These are phyloP conservation scores for Trichoderma sp. DNA, from an alignment of 2,329 filamentous ascomycete genomes.

Conservation along the genomic window DNA sequence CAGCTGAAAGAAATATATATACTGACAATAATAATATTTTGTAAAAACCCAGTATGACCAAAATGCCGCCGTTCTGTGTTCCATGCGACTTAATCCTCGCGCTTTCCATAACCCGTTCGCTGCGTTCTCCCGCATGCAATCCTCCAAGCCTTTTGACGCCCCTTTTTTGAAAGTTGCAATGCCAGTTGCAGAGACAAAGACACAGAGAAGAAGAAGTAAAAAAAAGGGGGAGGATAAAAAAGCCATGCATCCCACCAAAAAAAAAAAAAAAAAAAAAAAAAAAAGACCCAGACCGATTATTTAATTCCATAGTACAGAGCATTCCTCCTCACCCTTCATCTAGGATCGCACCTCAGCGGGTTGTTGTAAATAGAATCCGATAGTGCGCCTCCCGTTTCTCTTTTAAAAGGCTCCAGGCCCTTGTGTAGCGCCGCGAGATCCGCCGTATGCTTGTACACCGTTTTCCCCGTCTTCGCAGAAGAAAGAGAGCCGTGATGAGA, in stretches of 20 bases:
- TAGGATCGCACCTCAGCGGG: conserved; percentile 26
- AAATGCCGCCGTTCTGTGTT: conserved; percentile 7
- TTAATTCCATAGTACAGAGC: neutral
- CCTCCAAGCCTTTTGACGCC: neutral
- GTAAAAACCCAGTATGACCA: neutral
- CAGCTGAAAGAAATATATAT: neutral
- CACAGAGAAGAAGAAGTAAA: too few relatives aligned
- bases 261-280: neutral
- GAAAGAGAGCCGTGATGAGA: neutral
- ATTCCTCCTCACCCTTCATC: neutral
- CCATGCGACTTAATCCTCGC: neutral
- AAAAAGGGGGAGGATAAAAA: neutral
- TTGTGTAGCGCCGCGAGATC: conserved; percentile 21
- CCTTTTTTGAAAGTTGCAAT: neutral
- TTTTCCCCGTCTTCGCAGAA: neutral
- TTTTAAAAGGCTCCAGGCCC: conserved; percentile 25
- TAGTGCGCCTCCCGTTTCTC: neutral
- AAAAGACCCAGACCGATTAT: neutral
- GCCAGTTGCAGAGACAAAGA: neutral
- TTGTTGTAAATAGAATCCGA: conserved; percentile 15
- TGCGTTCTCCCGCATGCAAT: neutral
- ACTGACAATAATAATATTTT: neutral
- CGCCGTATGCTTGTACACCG: conserved; percentile 14
- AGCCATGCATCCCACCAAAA: neutral
- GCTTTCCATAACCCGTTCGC: neutral